Evolutionary conservation across 2,329 filamentous ascomycete species (phyloP).

Genomic region (Scleromitrula shiraiana): DNA sequence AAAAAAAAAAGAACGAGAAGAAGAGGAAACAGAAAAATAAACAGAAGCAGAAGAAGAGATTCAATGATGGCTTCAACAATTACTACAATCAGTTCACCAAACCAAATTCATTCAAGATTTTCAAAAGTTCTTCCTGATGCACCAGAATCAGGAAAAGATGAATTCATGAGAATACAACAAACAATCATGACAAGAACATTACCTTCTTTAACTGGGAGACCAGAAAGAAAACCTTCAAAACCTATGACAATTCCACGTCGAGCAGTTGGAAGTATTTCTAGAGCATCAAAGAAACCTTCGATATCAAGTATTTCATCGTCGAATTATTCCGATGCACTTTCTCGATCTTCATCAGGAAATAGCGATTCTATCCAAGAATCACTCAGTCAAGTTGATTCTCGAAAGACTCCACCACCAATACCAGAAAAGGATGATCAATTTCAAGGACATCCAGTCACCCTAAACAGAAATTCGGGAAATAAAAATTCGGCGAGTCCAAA

Average conservation of each 20-base stretch:
- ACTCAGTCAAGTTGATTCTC: slow-evolving; percentile 20
- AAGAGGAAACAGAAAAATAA: too few species aligned
- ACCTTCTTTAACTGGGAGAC: slow-evolving; percentile 12
- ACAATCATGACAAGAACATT: slow-evolving; percentile 11
- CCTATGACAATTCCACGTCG: slow-evolving; percentile 21
- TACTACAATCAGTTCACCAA: not conserved
- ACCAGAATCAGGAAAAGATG: not conserved
- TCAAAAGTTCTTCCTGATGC: slow-evolving; percentile 24
- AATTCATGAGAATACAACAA: slow-evolving; percentile 1
- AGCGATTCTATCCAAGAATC: slow-evolving; percentile 22
- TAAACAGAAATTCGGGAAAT: slow-evolving; percentile 10
- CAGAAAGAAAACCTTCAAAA: slow-evolving; percentile 12
- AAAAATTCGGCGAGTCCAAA: slow-evolving; percentile 7
- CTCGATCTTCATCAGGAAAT: slow-evolving; percentile 19
- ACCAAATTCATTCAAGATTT: slow-evolving; percentile 19
- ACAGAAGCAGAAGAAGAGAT: too few species aligned
- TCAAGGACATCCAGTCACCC: slow-evolving; percentile 4
- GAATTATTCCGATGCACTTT: slow-evolving; percentile 20
- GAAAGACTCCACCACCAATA: slow-evolving; percentile 20
- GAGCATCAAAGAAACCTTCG: slow-evolving; percentile 13
- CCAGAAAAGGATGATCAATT: slow-evolving; percentile 20
- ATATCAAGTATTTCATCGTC: slow-evolving; percentile 20
- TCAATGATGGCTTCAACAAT: slow-evolving; percentile 1
- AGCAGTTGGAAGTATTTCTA: slow-evolving; percentile 19
- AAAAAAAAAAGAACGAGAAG: too few species aligned